Conservation (phyloP, 2,329 filamentous ascomycete species). For the Cladobotryum protrusum region DNA sequence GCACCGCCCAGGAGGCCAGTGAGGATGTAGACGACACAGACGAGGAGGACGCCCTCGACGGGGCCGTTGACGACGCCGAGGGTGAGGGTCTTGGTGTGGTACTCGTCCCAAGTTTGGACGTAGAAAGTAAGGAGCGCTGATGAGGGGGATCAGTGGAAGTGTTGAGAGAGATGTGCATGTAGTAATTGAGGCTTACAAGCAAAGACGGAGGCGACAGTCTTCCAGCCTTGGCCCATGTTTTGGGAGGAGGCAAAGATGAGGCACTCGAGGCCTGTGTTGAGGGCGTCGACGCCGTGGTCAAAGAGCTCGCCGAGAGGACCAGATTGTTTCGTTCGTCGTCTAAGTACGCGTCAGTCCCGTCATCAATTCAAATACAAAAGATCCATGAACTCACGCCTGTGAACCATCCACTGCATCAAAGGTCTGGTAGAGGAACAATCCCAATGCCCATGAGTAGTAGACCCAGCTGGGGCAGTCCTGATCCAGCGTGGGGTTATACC, state of each 20-base stretch:
- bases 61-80: conserved; percentile 89
- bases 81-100: conserved; percentile 93
- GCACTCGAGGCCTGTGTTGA: conserved; percentile 92
- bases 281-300: conserved; percentile 93
- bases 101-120: conserved; percentile 98
- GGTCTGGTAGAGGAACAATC: conserved; percentile 93
- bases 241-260: conserved; percentile 87
- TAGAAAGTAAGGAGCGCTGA: conserved; percentile 92
- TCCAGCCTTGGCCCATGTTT: conserved; percentile 90
- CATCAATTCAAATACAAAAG: conserved; percentile 1
- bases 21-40: conserved; percentile 73
- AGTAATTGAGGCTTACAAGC: conserved; percentile 51
- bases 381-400: conserved; percentile 65
- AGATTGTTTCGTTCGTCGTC: conserved; percentile 82
- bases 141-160: conserved; percentile 8
- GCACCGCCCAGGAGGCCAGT: conserved; percentile 82
- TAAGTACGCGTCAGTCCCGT: conserved; percentile 25
- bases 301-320: conserved; percentile 94
- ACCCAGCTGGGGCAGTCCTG: conserved; percentile 93
- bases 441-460: conserved; percentile 84
- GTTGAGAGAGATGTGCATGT: conserved; percentile 4
- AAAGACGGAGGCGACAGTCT: conserved; percentile 76
- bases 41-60: conserved; percentile 85
- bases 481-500: conserved; percentile 92
- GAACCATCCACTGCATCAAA: conserved; percentile 95